Conservation (phyloP, 1,139 yeast genomes). For the Yamadazyma pseudoaaseri region DNA sequence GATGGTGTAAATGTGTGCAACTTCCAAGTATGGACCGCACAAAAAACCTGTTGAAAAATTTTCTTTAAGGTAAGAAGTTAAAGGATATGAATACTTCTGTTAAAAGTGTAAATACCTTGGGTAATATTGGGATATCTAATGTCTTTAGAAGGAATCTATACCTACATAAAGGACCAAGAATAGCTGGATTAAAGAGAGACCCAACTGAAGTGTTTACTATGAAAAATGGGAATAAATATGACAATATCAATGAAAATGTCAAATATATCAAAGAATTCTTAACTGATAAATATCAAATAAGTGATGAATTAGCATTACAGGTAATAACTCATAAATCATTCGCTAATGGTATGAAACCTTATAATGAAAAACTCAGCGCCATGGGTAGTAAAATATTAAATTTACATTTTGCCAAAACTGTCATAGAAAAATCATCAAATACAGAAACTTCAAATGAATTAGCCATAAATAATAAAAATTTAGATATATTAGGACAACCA, state of each 20-base stretch:
- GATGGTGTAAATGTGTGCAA: background rate
- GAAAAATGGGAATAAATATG: constrained; percentile 61
- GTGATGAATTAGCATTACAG: constrained; percentile 65
- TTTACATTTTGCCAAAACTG: constrained; percentile 54
- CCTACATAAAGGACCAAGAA: constrained; percentile 59
- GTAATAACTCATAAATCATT: constrained; percentile 89
- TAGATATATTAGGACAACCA: constrained; percentile 63
- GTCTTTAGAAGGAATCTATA: constrained; percentile 20
- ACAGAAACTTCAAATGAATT: constrained; percentile 22
- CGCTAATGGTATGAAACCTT: constrained; percentile 87
- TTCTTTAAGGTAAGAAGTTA: background rate
- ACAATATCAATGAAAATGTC: constrained; percentile 53
- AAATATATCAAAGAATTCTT: constrained; percentile 48
- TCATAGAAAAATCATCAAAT: constrained; percentile 28
- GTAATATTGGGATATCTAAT: background rate
- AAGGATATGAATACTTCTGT: constrained; percentile 1
- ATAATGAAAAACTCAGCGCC: constrained; percentile 77
- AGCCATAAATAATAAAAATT: constrained; percentile 54
- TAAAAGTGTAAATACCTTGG: background rate
- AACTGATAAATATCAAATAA: constrained; percentile 38
- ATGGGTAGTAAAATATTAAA: constrained; percentile 77
- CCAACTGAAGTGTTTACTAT: constrained; percentile 64
- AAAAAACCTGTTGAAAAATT: constrained; percentile 4
- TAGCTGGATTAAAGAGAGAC: constrained; percentile 73
- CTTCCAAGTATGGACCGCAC: constrained; percentile 2